Conservation (phyloP, 1,284 basidiomycete species). For the Fomitiporia mediterranea region DNA sequence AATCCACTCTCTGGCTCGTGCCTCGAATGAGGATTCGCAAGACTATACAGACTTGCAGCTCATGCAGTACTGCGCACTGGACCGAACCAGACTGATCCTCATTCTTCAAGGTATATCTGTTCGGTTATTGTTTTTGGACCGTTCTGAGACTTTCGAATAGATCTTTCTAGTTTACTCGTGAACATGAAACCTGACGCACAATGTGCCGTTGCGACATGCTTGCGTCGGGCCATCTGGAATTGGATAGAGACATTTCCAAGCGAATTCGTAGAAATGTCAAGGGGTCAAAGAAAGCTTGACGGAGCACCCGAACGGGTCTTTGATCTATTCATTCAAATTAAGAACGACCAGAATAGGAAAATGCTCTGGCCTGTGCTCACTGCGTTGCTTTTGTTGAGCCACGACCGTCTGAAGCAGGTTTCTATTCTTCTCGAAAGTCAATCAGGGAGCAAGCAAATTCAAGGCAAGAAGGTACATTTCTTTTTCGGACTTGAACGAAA, state of each 20-base stretch:
- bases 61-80: constrained; percentile 68
- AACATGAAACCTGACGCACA: constrained; percentile 80
- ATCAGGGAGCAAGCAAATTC: neutral
- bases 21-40: constrained; percentile 45
- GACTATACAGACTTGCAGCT: constrained; percentile 74
- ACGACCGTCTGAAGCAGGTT: constrained; percentile 59
- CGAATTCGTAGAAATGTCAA: constrained; percentile 76
- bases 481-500: neutral
- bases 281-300: constrained; percentile 62
- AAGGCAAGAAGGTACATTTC: constrained; percentile 19
- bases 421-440: constrained; percentile 18
- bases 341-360: constrained; percentile 51
- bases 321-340: constrained; percentile 63
- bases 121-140: neutral
- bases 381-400: constrained; percentile 71
- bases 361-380: constrained; percentile 81
- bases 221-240: constrained; percentile 85
- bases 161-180: constrained; percentile 79
- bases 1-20: constrained; percentile 57
- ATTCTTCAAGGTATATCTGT: constrained; percentile 54
- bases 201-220: constrained; percentile 64
- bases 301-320: constrained; percentile 81
- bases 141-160: constrained; percentile 33
- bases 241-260: constrained; percentile 84
- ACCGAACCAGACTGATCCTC: constrained; percentile 57